Evolutionary conservation across 352 stramenopile species (phyloP).

Genomic region (Sclerospora graminicola): DNA sequence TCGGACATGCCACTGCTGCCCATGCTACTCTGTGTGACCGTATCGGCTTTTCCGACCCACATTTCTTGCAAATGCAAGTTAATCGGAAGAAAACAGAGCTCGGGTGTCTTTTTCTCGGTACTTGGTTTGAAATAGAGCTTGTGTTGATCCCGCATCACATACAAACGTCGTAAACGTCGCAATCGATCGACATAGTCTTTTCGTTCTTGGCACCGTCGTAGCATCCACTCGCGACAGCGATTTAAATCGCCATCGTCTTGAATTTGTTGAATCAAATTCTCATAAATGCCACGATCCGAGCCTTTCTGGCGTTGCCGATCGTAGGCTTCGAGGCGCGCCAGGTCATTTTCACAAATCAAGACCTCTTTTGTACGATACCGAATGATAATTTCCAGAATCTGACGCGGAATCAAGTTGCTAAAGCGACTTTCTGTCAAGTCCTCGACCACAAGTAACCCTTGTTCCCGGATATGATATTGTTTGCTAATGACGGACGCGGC

Average conservation of each 20-base stretch:
- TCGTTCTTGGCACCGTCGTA: slow-evolving; percentile 43
- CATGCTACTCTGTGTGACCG: slow-evolving; percentile 26
- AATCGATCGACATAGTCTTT: slow-evolving; percentile 71
- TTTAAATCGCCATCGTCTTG: slow-evolving; percentile 78
- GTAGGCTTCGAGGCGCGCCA: slow-evolving; percentile 66
- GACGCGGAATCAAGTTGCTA: slow-evolving; percentile 72
- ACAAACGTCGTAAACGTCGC: slow-evolving; percentile 46
- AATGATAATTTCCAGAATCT: slow-evolving; percentile 77
- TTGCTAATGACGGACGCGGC: slow-evolving; percentile 60
- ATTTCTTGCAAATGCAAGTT: slow-evolving; percentile 84
- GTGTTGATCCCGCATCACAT: slow-evolving; percentile 53
- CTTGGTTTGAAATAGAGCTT: slow-evolving; percentile 84
- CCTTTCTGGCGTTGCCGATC: slow-evolving; percentile 70
- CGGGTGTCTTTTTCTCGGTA: slow-evolving; percentile 77
- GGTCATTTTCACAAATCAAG: slow-evolving; percentile 61
- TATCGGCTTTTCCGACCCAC: slow-evolving; percentile 60
- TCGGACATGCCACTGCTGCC: slow-evolving; percentile 20
- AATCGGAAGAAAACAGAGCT: slow-evolving; percentile 72
- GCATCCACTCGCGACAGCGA: slow-evolving; percentile 79
- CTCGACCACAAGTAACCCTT: slow-evolving; percentile 70
- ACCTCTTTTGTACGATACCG: slow-evolving; percentile 66
- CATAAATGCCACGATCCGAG: slow-evolving; percentile 73
- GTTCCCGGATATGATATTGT: slow-evolving; percentile 82
- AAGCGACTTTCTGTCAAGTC: slow-evolving; percentile 77
- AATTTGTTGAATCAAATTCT: slow-evolving; percentile 85